Base-by-base conservation (phyloP, 2,329 filamentous ascomycete species). In the Cladosporium sp. region DNA sequence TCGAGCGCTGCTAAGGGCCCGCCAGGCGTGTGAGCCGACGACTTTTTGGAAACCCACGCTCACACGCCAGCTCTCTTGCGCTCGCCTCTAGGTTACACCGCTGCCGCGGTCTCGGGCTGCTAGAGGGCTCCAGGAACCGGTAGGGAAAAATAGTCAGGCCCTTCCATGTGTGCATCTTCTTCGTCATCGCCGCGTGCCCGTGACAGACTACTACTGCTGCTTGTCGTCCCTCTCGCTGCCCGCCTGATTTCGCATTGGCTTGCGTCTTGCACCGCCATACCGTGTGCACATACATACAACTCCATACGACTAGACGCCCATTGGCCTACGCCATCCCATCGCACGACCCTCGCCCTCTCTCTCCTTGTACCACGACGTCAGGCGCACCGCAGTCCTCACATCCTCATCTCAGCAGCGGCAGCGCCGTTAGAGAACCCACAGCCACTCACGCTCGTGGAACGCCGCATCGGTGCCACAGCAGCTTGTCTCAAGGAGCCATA, bases 91-190 rank as follows among this genome's bases (percentile, higher is more conserved):
- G 45, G 24, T 17, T 45, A 48, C 47, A 50, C 34, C 47, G 34
- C 45, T 50, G 45, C 52, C 52, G 52, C 34, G 52, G 52, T 36
- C 40, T 47, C 40, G 52, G 52, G 52, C 52, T 55, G 40, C 40
- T 45, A 47, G 12, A 22, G 28, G 47, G 12, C 22, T 22, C 22
- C 40, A 55, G 51, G 40, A 55, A 55, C 40, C 40, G 52, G 40
- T 28, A 55, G 34, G 51, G 34, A 36, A 55, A 34, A 32, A 39
- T 50, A 36, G 32, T 37, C 47, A 37, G 24, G 35, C 32, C 47
- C 47, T 50, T 50, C 34, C 28, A 32, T 49, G 15, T 24, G 28
- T 50, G 17, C 45, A 17, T 22, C 45, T 48, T 32, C 45, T 32
- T 48, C 45, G 45, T 48, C 45, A 48, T 48, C 25, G 45, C 45